phyloP scores from a whole-genome alignment of 2,329 filamentous ascomycete genomes.

The Cladosporium halotolerans region DNA sequence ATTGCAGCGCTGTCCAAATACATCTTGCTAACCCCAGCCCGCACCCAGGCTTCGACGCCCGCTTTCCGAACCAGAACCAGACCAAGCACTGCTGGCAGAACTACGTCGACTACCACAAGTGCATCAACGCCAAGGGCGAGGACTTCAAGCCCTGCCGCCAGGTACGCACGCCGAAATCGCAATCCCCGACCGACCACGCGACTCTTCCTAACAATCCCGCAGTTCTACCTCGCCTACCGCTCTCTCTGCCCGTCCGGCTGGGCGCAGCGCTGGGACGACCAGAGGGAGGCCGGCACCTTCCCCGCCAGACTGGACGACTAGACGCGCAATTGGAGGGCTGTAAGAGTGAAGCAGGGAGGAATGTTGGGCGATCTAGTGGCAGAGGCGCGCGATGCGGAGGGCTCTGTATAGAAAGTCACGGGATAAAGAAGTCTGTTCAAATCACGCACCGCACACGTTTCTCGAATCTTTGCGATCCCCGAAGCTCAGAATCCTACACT shows the following conservation, averaged over 20 bases:
- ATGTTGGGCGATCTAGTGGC: neutral
- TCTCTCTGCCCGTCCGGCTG: slow-evolving; percentile 95
- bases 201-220: neutral
- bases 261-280: slow-evolving; percentile 93
- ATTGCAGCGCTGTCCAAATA: neutral
- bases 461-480: no score
- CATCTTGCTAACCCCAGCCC: neutral
- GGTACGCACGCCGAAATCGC: slow-evolving; percentile 49
- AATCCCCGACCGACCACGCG: neutral
- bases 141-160: slow-evolving; percentile 95
- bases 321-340: slow-evolving; percentile 12
- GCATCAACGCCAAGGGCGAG: slow-evolving; percentile 96
- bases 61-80: slow-evolving; percentile 97
- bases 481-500: no score
- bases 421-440: slow-evolving; percentile 5
- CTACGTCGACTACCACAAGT: slow-evolving; percentile 99
- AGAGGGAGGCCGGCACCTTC: slow-evolving; percentile 64
- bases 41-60: slow-evolving; percentile 86
- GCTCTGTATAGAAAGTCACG: slow-evolving; percentile 8
- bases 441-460: neutral
- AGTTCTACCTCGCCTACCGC: slow-evolving; percentile 97
- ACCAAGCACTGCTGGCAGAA: slow-evolving; percentile 99
- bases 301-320: slow-evolving; percentile 45
- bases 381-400: neutral
- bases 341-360: slow-evolving; percentile 3